Evolutionary conservation across 345 rosid genomes (phyloP), one percentile per base, ranked within the genome.

Genomic region (Anacardium occidentale): DNA sequence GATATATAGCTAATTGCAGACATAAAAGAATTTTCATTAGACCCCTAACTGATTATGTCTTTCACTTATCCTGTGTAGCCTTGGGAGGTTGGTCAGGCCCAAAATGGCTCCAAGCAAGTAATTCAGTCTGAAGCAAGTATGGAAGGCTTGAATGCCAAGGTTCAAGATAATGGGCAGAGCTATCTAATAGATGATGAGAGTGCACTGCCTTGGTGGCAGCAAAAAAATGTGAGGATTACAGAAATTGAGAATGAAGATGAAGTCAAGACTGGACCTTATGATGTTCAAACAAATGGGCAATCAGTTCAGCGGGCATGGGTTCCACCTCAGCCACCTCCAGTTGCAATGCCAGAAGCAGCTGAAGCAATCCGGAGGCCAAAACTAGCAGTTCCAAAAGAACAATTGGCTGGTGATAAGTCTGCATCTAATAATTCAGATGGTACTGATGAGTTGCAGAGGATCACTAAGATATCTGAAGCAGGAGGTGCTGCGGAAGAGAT

Each of bases 311-410:
- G 90, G 22, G 44, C 88, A 44, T 95, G 98, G 98, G 97, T 91
- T 74, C 99, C 98, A 50, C 99, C 99, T 29, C 97, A 82, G 79
- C 90, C 97, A 56, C 99, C 98, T 11, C 97, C 98, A 65, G 90
- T 95, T 67, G 97, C 81, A 55, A 91, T 95, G 91, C 69, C 96
- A 37, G 97, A 88, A 83, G 98, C 98, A 69, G 99, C 91, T 11
- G 97, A 95, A 84, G 99, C 98, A 79, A 95, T 95, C 50, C 81
- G 94, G 24, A 87, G 91, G 53, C 97, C 97, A 9, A 92, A 91
- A 79, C 78, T 80, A 75, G 65, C 77, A 7, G 83, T 80, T 74
- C 87, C 76, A 67, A 85, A 77, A 70, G 98, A 94, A 78, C 88
- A 82, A 70, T 72, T 64, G 66, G 77, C 64, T 20, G 88, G 82